Conservation (phyloP, 179 eudicot species). For the Beta macrorhiza region DNA sequence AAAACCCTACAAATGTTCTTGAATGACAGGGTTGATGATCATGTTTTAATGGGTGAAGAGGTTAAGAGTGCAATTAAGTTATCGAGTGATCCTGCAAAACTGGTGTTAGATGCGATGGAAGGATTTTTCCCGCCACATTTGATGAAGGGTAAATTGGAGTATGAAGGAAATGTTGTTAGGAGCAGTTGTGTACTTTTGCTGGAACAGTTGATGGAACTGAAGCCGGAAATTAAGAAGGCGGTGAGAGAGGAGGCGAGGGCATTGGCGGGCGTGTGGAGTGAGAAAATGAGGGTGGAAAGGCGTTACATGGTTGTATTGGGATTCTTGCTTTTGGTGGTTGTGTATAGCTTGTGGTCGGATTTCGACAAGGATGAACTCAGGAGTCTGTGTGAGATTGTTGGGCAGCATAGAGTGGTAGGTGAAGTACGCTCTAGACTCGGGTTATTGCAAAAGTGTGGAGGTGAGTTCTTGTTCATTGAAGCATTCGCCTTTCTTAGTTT, state of each 20-base stretch:
- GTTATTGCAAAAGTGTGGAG: constrained; percentile 8
- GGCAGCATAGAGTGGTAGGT: constrained; percentile 1
- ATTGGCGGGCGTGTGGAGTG: constrained; percentile 30
- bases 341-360: constrained; percentile 21
- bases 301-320: constrained; percentile 27
- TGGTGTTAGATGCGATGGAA: constrained; percentile 33
- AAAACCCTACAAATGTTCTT: constrained; percentile 24
- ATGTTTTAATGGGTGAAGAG: constrained; percentile 15
- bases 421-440: constrained; percentile 25
- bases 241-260: constrained; percentile 14
- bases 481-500: background rate
- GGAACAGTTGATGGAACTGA: constrained; percentile 24
- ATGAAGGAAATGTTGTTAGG: constrained; percentile 2
- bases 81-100: constrained; percentile 31
- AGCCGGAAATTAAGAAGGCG: background rate
- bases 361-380: constrained; percentile 34
- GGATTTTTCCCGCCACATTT: constrained; percentile 24
- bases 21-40: constrained; percentile 26
- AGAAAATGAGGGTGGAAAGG: constrained; percentile 13
- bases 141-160: constrained; percentile 20
- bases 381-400: constrained; percentile 18
- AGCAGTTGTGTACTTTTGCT: constrained; percentile 19
- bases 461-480: constrained; percentile 19
- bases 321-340: constrained; percentile 33
- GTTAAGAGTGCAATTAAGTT: constrained; percentile 24